Percentiles rank a stretch among this genome's conserved stretches.
Evolutionary conservation across 768 basidiomycete species (phyloP).

Genomic region (Agaricus sinodeliciosus): DNA sequence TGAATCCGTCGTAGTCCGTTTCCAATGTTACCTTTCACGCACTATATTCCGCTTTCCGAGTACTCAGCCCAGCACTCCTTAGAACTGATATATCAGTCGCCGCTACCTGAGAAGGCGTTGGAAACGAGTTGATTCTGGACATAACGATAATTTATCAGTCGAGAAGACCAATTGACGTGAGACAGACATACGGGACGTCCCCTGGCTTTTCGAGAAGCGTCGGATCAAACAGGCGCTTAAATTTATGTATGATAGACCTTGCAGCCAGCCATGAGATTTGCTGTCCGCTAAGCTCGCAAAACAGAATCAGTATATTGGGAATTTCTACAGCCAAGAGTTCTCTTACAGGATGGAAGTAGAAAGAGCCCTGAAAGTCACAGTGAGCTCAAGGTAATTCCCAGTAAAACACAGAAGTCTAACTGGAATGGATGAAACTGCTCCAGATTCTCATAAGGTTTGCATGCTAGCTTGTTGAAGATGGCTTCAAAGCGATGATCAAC

Average conservation of each 20-base stretch:
- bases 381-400: not conserved
- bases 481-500: constrained; percentile 67
- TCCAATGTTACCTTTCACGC: constrained; percentile 15
- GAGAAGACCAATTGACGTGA: not conserved
- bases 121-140: constrained; percentile 38
- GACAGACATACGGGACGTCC: not conserved
- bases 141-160: not conserved
- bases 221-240: constrained; percentile 69
- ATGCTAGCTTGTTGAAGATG: constrained; percentile 57
- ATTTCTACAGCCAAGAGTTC: not conserved
- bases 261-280: constrained; percentile 89
- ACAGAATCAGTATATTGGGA: not conserved
- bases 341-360: constrained; percentile 66
- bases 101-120: constrained; percentile 63
- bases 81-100: constrained; percentile 51
- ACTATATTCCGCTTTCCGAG: constrained; percentile 90
- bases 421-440: constrained; percentile 80
- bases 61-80: constrained; percentile 70
- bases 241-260: constrained; percentile 73
- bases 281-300: constrained; percentile 42
- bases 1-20: not conserved
- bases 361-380: constrained; percentile 43
- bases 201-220: constrained; percentile 57
- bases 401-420: constrained; percentile 26
- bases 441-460: constrained; percentile 71